Evolutionary conservation across 768 basidiomycete species (phyloP), one percentile per base, ranked within the genome.

Genomic region (Wakefieldia striispora): DNA sequence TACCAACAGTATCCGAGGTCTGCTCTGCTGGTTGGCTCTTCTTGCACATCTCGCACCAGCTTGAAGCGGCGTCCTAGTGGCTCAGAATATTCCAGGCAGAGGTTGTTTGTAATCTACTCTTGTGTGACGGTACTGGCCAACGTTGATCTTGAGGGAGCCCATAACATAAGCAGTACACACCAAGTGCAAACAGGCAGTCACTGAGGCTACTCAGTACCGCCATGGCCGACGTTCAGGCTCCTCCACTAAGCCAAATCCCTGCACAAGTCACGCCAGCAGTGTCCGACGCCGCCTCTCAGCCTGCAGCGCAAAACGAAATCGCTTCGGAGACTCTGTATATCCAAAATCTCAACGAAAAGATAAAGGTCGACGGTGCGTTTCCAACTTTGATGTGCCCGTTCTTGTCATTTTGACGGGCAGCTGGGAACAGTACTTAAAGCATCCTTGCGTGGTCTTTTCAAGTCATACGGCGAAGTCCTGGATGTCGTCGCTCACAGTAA

Each of bases 401-500:
- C 40, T 16, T 29, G 42, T 52, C 33, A 37, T n/a, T 29, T 45
- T 57, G 46, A 59, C 39, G 36, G 31, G 35, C 26, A 41, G 40
- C 38, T 49, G 19, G n/a, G 33, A 45, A 43, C 44, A 91, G 94
- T 95, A 33, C 78, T 99, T 55, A 97, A 95, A 70, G 75, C 90
- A 45, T 91, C 93, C 4, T 73, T 99, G 40, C 79, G 82, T 12
- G 87, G 87, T 29, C 76, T 99, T 26, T 98, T 99, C 79, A 92
- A 92, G 68, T 79, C 86, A 13, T 99, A 97, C 62, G 92, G 94
- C 12, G 86, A 90, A 54, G 88, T 99, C 16, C 71, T 97, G 23
- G 92, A 95, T 64, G 92, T 99, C n/a, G 88, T 94, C 17, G 94
- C 95, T 10, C 97, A 99, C 68, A 72, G 77, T 45, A 98, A 97